Evolutionary conservation across 2,329 filamentous ascomycete species (phyloP).

Genomic region (Exophiala spinifera): DNA sequence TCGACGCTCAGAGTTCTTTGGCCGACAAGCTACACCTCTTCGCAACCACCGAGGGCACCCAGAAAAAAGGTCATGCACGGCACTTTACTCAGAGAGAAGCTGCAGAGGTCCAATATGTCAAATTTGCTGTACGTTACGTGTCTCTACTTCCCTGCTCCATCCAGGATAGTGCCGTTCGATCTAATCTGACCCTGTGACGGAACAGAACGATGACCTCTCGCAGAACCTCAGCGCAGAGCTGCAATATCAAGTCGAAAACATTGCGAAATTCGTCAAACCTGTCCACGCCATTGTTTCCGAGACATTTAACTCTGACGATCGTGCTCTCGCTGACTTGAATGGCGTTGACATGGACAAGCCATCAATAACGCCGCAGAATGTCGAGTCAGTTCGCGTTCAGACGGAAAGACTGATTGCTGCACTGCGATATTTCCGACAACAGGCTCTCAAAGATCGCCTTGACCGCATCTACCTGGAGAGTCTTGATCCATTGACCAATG

Average conservation of each 20-base stretch:
- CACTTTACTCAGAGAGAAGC: conserved; percentile 14
- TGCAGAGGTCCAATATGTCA: conserved; percentile 19
- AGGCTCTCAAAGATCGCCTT: conserved; percentile 22
- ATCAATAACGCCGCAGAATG: neutral
- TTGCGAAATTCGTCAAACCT: conserved; percentile 1
- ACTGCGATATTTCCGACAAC: conserved; percentile 14
- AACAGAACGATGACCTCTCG: no score
- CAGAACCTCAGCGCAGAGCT: conserved; percentile 12
- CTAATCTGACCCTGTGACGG: neutral
- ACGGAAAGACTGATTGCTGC: conserved; percentile 9
- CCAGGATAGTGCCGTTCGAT: no score
- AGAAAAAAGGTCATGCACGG: conserved; percentile 4
- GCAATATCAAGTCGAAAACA: conserved; percentile 5
- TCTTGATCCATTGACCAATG: neutral
- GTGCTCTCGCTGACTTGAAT: conserved; percentile 14
- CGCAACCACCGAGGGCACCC: neutral
- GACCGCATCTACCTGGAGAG: conserved; percentile 21
- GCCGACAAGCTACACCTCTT: neutral
- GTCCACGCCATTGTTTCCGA: conserved; percentile 9
- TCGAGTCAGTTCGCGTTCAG: conserved; percentile 3
- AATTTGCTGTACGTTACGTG: conserved; percentile 15
- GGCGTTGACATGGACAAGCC: neutral
- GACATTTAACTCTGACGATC: conserved; percentile 21
- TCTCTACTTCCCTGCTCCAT: neutral
- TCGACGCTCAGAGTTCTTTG: conserved; percentile 11